phyloP scores from a whole-genome alignment of 495 filamentous ascomycete genomes.

The Penicillium salamii region DNA sequence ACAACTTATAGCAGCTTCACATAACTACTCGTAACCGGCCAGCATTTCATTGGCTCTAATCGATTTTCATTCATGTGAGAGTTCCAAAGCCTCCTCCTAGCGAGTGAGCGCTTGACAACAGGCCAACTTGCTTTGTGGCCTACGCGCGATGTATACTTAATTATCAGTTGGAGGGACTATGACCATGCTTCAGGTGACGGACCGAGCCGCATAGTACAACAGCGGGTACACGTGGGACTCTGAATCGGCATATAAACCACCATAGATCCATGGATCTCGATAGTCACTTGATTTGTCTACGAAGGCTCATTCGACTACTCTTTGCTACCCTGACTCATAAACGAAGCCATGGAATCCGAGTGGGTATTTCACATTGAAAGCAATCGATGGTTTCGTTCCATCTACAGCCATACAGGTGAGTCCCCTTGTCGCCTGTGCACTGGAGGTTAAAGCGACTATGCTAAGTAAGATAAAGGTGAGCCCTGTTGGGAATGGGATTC shows the following conservation, averaged over 20 bases:
- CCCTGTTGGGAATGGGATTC: too few relatives aligned
- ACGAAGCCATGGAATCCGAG: neutral
- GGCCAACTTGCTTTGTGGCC: neutral
- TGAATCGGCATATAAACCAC: neutral
- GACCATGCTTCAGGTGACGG: neutral
- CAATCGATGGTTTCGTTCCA: slow-evolving; percentile 3
- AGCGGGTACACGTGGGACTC: neutral
- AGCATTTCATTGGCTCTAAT: neutral
- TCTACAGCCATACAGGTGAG: slow-evolving; percentile 4
- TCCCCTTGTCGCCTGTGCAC: too few relatives aligned
- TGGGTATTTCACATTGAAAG: slow-evolving; percentile 3
- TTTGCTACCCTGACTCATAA: slow-evolving; percentile 1
- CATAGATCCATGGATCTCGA: too few relatives aligned
- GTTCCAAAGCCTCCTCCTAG: neutral
- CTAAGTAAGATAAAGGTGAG: too few relatives aligned
- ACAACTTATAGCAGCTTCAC: neutral
- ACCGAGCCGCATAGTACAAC: slow-evolving; percentile 6
- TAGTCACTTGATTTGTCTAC: too few relatives aligned
- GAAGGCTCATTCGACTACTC: too few relatives aligned
- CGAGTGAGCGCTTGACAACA: slow-evolving; percentile 7
- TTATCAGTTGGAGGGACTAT: too few relatives aligned
- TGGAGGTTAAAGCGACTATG: too few relatives aligned
- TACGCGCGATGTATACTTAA: slow-evolving; percentile 3
- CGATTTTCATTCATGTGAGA: neutral
- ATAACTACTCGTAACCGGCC: neutral